Percentiles rank a stretch among this genome's conserved stretches.
Evolutionary conservation across 2,329 filamentous ascomycete genomes (phyloP).

Genomic region (Pyricularia sp.): DNA sequence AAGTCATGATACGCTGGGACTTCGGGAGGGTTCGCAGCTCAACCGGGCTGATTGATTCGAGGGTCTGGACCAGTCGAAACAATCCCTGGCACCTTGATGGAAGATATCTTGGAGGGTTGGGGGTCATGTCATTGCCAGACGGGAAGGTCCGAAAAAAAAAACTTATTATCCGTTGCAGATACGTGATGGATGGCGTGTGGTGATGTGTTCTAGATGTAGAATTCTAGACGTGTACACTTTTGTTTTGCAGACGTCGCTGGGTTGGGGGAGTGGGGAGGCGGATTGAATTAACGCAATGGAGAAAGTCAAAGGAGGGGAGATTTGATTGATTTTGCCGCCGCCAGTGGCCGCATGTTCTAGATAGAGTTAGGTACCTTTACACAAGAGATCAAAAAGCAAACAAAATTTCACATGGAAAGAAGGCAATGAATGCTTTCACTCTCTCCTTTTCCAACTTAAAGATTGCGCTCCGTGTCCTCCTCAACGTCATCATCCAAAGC

Average conservation of each 20-base stretch:
- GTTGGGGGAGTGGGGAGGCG: no score
- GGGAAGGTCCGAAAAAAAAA: not conserved
- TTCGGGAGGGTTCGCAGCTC: not conserved
- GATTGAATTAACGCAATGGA: no score
- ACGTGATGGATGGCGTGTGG: not conserved
- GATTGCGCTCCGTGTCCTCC: not conserved
- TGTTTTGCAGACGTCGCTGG: no score
- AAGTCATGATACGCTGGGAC: not conserved
- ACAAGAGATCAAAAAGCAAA: no score
- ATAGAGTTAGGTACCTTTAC: no score
- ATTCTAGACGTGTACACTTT: no score
- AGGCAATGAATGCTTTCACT: no score
- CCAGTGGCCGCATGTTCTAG: no score
- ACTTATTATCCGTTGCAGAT: not conserved
- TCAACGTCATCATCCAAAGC: not conserved
- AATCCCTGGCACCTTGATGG: not conserved
- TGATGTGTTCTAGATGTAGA: not conserved
- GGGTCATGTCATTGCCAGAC: not conserved
- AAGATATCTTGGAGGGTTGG: no score
- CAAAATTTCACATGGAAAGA: no score
- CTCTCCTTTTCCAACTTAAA: not conserved
- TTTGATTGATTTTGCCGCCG: no score
- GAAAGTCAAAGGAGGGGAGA: no score
- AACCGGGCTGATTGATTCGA: not conserved
- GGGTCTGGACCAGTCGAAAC: not conserved